Evolutionary conservation across 768 basidiomycete genomes (phyloP), one percentile per base, ranked within the genome.

Genomic region (Tubosaeta sp.): DNA sequence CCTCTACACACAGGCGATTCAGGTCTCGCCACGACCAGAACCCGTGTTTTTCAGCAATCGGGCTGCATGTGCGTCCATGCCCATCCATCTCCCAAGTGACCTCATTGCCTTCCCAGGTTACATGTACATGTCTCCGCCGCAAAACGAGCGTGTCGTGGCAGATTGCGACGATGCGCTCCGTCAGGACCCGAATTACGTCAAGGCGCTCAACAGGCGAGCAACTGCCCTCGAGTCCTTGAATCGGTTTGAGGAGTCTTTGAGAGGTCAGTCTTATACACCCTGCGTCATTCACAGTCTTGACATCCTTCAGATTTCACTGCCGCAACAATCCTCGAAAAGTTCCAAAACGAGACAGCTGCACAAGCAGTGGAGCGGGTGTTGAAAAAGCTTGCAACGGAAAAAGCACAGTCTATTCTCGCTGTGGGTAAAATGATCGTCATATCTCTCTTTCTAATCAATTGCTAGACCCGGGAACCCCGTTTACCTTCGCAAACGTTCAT

Each of bases 21-120:
- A 79, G 43, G 76, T 88, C 17, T 76, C 88, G 5, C 85, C 88
- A 8, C 85, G 82, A 66, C 82, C 85, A 7, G 92, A 95, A 63
- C 86, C 97, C 27, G 91, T 97, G 31, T 99, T 87, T 74, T 97
- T 85, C 80, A 91, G 90, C 71, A 99, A 99, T 71, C 86, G 97
- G 47, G 97, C 95, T 37, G 97, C 97, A 55, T 97, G 95, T 92
- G 53, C 51, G 86, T 61, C 31, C 25, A 12, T 4, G 29, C 25
- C 22, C 19, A 26, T 46, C 27, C 17, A 44, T 44, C 43, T 31
- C 29, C n/a, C 29, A 22, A 26, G 31, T 27, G 5, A 8, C 25
- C 12, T 47, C 26, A 19, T 47, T 38, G 6, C 19, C 16, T 22
- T 50, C 12, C 9, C 49, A 92, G 91, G 91, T 70, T 97, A 95